Conservation (phyloP, 31 red algal genomes). For the Asparagopsis taxiformis region DNA sequence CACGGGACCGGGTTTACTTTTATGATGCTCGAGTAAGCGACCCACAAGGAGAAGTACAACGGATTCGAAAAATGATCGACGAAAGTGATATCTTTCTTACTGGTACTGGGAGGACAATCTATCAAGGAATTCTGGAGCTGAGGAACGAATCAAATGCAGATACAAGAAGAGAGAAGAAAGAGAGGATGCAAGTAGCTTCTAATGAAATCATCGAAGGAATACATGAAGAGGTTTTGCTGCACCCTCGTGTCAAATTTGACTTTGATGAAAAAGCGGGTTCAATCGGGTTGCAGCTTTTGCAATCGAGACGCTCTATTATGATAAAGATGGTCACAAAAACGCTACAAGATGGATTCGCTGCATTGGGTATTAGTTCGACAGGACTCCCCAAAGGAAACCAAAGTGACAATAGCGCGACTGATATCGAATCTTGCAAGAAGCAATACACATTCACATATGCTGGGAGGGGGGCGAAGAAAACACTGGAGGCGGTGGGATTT, state of each 20-base stretch:
- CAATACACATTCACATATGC: neutral
- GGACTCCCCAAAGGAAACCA: neutral
- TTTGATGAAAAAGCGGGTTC: neutral
- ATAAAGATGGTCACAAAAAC: too few species aligned
- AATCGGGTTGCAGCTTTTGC: too few species aligned
- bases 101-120: constrained; percentile 5
- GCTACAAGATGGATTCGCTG: neutral
- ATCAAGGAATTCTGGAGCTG: neutral
- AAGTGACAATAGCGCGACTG: too few species aligned
- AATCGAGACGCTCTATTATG: too few species aligned
- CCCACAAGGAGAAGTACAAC: neutral
- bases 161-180: neutral
- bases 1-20: constrained; percentile 6
- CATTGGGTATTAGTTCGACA: neutral
- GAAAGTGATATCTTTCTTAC: neutral
- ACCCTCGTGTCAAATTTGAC: neutral
- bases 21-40: neutral
- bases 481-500: neutral
- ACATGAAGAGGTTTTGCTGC: neutral
- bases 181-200: neutral
- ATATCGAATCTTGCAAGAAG: too few species aligned
- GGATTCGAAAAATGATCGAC: neutral
- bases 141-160: neutral
- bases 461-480: neutral
- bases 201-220: neutral